Percentiles rank a stretch among this genome's conserved stretches.
Conservation (phyloP, 1,284 basidiomycete genomes). For the Athelia sp. region DNA sequence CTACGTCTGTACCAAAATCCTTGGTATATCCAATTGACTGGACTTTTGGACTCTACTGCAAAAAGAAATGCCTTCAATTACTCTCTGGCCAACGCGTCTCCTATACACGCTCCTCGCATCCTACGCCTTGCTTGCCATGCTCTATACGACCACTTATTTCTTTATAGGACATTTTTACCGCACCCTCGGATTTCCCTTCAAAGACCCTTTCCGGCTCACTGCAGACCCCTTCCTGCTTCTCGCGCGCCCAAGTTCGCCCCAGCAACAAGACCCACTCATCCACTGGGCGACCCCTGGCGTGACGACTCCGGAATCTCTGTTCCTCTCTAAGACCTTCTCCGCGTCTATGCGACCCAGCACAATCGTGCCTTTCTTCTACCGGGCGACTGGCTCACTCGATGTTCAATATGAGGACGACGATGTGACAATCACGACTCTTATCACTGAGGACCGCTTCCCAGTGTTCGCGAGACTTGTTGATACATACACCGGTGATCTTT, state of each 20-base stretch:
- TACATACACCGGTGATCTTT: conserved; percentile 59
- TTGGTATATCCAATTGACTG: too few species aligned
- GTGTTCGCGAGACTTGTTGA: conserved; percentile 67
- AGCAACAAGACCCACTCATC: conserved; percentile 8
- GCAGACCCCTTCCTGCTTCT: neutral
- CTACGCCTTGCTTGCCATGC: conserved; percentile 28
- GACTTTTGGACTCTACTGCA: too few species aligned
- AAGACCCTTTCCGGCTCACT: conserved; percentile 4
- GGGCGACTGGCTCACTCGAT: conserved; percentile 45
- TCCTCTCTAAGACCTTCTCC: conserved; percentile 66
- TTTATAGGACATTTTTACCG: conserved; percentile 11
- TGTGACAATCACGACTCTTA: conserved; percentile 79
- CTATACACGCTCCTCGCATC: conserved; percentile 14
- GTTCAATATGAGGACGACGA: conserved; percentile 41
- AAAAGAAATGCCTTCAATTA: too few species aligned
- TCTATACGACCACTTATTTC: conserved; percentile 33
- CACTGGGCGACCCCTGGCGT: conserved; percentile 18
- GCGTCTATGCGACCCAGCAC: conserved; percentile 64
- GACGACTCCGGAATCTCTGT: conserved; percentile 35
- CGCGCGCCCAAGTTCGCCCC: neutral
- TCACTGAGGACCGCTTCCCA: conserved; percentile 74
- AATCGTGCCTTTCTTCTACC: conserved; percentile 78
- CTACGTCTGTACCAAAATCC: too few species aligned
- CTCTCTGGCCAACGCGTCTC: too few species aligned
- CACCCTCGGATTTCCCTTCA: conserved; percentile 1